phyloP scores from a whole-genome alignment of 495 filamentous ascomycete genomes.

The Zalerion maritima region DNA sequence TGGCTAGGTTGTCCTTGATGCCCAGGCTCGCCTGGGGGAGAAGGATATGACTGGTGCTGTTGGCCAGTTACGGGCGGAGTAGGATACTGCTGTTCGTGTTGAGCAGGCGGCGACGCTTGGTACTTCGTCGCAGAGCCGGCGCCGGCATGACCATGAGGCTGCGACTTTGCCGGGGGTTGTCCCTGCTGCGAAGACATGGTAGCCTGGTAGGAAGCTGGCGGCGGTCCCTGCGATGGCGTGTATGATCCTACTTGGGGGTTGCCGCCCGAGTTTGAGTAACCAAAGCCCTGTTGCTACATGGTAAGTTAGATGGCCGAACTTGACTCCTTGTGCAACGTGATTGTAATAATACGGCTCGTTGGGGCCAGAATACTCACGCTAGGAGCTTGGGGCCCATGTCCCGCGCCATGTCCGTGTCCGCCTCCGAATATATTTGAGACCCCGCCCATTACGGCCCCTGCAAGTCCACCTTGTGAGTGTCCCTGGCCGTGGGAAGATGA shows the following conservation, averaged over 20 bases:
- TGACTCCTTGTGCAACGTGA: too few species aligned
- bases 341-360: background rate
- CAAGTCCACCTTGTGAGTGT: constrained; percentile 22
- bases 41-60: too few species aligned
- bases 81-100: too few species aligned
- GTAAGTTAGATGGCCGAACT: background rate
- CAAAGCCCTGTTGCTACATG: constrained; percentile 25
- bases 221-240: constrained; percentile 14
- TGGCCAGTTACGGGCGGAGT: too few species aligned
- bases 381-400: constrained; percentile 3
- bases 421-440: constrained; percentile 28
- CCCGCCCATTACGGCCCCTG: constrained; percentile 27
- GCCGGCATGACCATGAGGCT: too few species aligned
- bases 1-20: constrained; percentile 13
- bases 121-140: too few species aligned
- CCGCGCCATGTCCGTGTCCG: constrained; percentile 19
- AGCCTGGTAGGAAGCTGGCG: too few species aligned
- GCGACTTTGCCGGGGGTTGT: constrained; percentile 5
- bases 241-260: constrained; percentile 12
- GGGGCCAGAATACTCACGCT: background rate
- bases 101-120: too few species aligned
- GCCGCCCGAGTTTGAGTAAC: constrained; percentile 34
- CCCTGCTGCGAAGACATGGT: background rate
- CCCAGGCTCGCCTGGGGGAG: constrained; percentile 10
- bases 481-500: constrained; percentile 11